A percentile compares a stretch with the other conserved stretches of the same genome.
Evolutionary conservation across 2,329 filamentous ascomycete species (phyloP).

Genomic region (Xenoacremonium recifei): DNA sequence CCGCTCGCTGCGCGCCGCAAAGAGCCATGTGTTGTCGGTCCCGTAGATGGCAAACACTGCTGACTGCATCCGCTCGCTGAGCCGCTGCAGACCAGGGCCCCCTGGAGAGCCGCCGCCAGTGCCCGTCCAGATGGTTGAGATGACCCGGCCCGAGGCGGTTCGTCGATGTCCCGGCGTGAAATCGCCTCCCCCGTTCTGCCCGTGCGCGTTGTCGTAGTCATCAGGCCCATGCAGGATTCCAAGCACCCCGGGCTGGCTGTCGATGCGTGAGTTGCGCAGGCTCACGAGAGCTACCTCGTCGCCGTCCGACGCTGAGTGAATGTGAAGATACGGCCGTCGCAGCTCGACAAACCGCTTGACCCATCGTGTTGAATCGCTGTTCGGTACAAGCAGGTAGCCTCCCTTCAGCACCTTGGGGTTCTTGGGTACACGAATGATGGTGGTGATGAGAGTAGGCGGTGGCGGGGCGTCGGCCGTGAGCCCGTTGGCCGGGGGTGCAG

Average conservation of each 20-base stretch:
- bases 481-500: constrained; percentile 67
- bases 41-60: constrained; percentile 94
- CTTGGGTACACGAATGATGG: constrained; percentile 75
- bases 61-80: constrained; percentile 59
- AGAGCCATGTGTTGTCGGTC: constrained; percentile 91
- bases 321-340: constrained; percentile 84
- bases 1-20: constrained; percentile 81
- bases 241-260: constrained; percentile 86
- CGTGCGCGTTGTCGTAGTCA: constrained; percentile 33
- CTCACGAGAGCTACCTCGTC: constrained; percentile 91
- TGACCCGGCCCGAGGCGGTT: constrained; percentile 50
- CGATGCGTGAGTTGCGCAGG: constrained; percentile 83
- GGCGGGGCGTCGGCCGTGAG: constrained; percentile 44
- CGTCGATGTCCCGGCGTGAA: constrained; percentile 48
- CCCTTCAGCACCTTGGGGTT: constrained; percentile 80
- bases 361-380: constrained; percentile 80
- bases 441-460: constrained; percentile 68
- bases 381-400: constrained; percentile 83
- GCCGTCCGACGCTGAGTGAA: constrained; percentile 80
- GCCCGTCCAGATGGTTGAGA: constrained; percentile 56
- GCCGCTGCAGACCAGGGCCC: constrained; percentile 44
- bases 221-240: constrained; percentile 63
- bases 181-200: constrained; percentile 31
- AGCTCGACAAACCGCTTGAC: constrained; percentile 91
- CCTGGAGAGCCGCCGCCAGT: constrained; percentile 28